Conservation (phyloP, 2,329 filamentous ascomycete genomes). For the Geosmithia putterillii region DNA sequence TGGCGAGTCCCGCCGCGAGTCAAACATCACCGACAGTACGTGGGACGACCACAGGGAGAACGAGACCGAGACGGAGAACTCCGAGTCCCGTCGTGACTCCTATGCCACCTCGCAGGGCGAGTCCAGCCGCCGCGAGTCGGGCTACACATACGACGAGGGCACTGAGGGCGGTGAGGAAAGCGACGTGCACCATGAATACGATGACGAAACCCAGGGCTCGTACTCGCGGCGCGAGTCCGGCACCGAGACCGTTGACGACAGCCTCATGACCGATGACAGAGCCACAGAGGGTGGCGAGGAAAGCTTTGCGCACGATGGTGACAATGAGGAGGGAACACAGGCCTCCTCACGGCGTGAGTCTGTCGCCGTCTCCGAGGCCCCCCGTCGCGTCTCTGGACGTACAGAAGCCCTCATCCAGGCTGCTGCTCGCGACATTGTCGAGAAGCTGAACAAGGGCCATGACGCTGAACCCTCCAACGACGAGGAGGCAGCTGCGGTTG, state of each 20-base stretch:
- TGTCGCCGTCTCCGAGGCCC: not conserved
- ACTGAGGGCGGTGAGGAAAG: not conserved
- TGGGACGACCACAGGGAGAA: not conserved
- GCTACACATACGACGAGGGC: not conserved
- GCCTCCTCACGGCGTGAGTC: slow-evolving; percentile 3
- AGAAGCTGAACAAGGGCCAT: slow-evolving; percentile 22
- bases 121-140: not conserved
- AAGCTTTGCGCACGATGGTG: not conserved
- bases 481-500: not conserved
- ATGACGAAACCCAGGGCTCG: not conserved
- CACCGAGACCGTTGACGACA: not conserved
- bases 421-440: slow-evolving; percentile 37
- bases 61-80: not conserved
- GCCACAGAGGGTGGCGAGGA: not conserved
- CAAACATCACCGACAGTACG: not conserved
- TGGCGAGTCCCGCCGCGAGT: not conserved
- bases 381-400: slow-evolving; percentile 25
- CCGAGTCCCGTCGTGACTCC: not conserved
- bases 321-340: slow-evolving; percentile 1
- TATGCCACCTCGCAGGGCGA: not conserved
- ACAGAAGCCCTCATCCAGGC: slow-evolving; percentile 42
- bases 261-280: not conserved
- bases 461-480: not conserved
- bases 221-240: slow-evolving; percentile 2
- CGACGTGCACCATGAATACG: not conserved